phyloP scores from a whole-genome alignment of 176 grass and related monocot genomes.

The Paspalum vaginatum region DNA sequence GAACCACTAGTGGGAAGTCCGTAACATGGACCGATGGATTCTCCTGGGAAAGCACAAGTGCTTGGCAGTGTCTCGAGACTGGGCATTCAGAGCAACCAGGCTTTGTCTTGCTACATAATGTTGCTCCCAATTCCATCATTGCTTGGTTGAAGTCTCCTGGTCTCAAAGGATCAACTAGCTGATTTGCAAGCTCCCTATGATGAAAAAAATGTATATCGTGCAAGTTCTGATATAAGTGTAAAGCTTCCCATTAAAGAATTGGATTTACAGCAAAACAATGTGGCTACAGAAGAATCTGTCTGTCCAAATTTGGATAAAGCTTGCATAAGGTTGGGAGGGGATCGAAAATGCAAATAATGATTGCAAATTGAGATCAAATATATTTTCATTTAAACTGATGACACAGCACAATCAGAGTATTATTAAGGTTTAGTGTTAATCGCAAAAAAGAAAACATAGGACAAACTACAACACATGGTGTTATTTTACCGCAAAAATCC shows the following conservation, averaged over 20 bases:
- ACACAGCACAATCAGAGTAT: background rate
- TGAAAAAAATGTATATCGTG: slow-evolving; percentile 10
- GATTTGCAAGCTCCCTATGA: slow-evolving; percentile 68
- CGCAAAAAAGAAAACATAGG: background rate
- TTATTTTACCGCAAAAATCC: slow-evolving; percentile 9
- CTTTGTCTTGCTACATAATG: slow-evolving; percentile 65
- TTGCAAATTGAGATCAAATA: background rate
- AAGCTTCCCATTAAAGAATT: background rate
- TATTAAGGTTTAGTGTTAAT: background rate
- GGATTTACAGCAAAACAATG: background rate
- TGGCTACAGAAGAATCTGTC: background rate
- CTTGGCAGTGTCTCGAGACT: slow-evolving; percentile 70
- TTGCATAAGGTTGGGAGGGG: slow-evolving; percentile 2
- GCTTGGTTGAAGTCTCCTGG: slow-evolving; percentile 99
- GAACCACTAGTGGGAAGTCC: slow-evolving; percentile 71
- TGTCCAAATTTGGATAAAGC: background rate
- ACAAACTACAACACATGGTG: background rate
- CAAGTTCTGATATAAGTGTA: background rate
- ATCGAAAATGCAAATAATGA: background rate
- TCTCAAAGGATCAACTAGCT: slow-evolving; percentile 82
- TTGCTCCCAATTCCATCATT: slow-evolving; percentile 97
- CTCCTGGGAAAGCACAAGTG: slow-evolving; percentile 53
- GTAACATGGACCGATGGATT: slow-evolving; percentile 54
- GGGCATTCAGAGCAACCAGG: slow-evolving; percentile 77
- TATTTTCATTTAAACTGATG: background rate